phyloP scores from a whole-genome alignment of 768 basidiomycete species.

The Mycena venus region DNA sequence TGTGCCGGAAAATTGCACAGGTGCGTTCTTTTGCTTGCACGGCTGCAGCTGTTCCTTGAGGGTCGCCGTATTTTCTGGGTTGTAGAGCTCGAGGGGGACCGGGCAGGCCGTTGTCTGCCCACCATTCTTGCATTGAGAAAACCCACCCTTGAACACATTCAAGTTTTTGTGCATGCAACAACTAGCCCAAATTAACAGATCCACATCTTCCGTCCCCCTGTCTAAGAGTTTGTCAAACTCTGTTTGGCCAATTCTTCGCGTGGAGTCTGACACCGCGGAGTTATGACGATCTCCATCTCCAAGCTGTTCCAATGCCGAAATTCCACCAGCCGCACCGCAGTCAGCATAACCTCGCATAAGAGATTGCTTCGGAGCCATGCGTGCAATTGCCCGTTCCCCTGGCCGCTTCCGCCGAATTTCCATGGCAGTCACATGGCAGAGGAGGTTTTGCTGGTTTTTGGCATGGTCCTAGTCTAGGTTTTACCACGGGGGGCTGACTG shows the following conservation, averaged over 20 bases:
- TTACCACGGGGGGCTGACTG: too few relatives aligned
- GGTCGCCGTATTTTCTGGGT: conserved; percentile 36
- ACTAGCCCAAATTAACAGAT: not conserved
- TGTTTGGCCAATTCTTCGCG: not conserved
- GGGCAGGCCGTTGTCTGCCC: conserved; percentile 16
- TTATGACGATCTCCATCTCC: conserved; percentile 16
- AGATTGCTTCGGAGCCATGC: not conserved
- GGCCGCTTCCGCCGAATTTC: not conserved
- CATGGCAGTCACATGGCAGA: not conserved
- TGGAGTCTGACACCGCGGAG: too few relatives aligned
- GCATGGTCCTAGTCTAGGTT: not conserved
- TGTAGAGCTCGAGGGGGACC: too few relatives aligned
- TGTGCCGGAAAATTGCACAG: conserved; percentile 26
- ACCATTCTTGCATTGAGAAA: conserved; percentile 26
- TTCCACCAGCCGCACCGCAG: not conserved
- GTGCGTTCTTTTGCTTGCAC: conserved; percentile 28
- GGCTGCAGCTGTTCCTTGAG: conserved; percentile 8
- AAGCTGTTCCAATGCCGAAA: conserved; percentile 19
- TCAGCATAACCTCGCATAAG: not conserved
- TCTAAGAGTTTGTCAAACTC: not conserved
- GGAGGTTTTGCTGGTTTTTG: conserved; percentile 34
- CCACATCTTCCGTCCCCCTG: too few relatives aligned
- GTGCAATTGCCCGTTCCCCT: not conserved
- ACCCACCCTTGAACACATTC: conserved; percentile 39
- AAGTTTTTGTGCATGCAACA: conserved; percentile 46